These are phyloP conservation scores for Psilocybe subaeruginosa DNA, from an alignment of 768 basidiomycete species.

Conservation along the genomic window DNA sequence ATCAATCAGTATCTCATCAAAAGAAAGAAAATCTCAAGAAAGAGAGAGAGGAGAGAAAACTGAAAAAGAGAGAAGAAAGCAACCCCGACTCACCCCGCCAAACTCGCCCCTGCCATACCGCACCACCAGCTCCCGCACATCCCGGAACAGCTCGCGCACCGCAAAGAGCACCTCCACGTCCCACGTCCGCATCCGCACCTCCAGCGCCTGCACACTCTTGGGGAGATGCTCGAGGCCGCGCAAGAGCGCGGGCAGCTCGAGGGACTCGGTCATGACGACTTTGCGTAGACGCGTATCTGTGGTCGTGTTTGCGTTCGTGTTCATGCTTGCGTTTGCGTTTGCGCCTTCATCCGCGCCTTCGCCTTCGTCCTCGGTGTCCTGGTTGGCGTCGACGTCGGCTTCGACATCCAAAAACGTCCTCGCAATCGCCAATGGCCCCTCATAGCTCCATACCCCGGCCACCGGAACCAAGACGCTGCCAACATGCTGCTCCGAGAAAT, in stretches of 20 bases:
- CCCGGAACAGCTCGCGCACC: conserved; percentile 25
- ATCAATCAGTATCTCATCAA: too few relatives aligned
- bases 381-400: not conserved
- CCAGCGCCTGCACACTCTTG: conserved; percentile 20
- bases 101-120: conserved; percentile 26
- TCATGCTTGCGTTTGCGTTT: too few relatives aligned
- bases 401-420: not conserved
- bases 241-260: conserved; percentile 20
- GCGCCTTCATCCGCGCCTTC: not conserved
- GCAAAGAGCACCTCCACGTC: conserved; percentile 35
- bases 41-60: not conserved
- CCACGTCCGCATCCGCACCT: conserved; percentile 29
- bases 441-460: conserved; percentile 27
- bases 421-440: conserved; percentile 29
- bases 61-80: not conserved
- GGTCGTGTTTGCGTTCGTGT: too few relatives aligned
- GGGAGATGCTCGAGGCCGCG: conserved; percentile 27
- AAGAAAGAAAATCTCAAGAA: too few relatives aligned
- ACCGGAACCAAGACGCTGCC: conserved; percentile 22
- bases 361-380: not conserved
- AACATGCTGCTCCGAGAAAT: conserved; percentile 29
- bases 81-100: conserved; percentile 22
- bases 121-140: conserved; percentile 21
- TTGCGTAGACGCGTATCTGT: conserved; percentile 14
- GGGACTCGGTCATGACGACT: conserved; percentile 24